A percentile compares a stretch with the other conserved stretches of the same genome.
Conservation (phyloP, 2,329 filamentous ascomycete genomes). For the Cadophora luteo-olivacea region DNA sequence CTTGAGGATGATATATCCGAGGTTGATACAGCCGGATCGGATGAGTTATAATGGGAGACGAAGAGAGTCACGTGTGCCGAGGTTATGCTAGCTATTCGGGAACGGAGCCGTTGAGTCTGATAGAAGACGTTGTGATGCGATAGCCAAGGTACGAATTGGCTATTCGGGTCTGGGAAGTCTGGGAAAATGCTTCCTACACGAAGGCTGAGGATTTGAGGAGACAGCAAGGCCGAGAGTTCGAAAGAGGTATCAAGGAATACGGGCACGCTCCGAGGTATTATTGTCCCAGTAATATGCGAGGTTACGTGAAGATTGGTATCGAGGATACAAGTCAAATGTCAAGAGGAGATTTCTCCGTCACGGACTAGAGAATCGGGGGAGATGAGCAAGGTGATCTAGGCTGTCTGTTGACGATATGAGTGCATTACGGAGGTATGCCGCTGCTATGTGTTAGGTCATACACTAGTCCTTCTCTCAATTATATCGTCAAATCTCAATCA, state of each 20-base stretch:
- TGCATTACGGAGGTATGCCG: too few species aligned
- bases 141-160: constrained; percentile 4
- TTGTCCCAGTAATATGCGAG: not conserved
- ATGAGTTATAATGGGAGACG: not conserved
- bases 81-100: not conserved
- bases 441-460: too few species aligned
- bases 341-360: not conserved
- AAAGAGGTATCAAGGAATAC: not conserved
- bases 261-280: not conserved
- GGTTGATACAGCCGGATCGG: constrained; percentile 13
- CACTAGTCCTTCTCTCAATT: too few species aligned
- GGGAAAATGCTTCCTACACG: not conserved
- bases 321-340: not conserved
- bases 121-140: not conserved
- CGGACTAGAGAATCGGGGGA: not conserved
- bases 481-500: too few species aligned
- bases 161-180: not conserved
- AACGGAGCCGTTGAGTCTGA: not conserved
- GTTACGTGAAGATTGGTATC: not conserved
- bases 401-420: not conserved
- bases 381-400: not conserved
- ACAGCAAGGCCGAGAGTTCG: not conserved
- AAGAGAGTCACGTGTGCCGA: not conserved
- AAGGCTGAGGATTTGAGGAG: not conserved
- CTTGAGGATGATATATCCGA: constrained; percentile 4